Percentiles rank a stretch among this genome's conserved stretches.
These are phyloP conservation scores for Pulveroboletus sp. DNA, from an alignment of 768 basidiomycete species.

Conservation along the genomic window DNA sequence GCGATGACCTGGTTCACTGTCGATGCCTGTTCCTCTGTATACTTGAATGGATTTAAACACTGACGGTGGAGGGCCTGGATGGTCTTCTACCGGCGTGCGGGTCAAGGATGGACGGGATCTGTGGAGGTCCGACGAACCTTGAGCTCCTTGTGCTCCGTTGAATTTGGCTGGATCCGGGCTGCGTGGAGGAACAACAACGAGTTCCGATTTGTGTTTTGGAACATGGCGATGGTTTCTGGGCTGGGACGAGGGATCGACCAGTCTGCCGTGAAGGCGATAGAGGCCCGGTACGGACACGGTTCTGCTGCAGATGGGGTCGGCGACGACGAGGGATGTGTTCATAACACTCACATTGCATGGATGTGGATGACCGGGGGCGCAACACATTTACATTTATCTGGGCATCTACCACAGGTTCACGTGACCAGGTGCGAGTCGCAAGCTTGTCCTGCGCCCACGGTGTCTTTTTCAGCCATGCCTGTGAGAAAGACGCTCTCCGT, in stretches of 20 bases:
- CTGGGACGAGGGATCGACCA: conserved; percentile 5
- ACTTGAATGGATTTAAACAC: conserved; percentile 12
- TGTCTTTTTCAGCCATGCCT: conserved; percentile 23
- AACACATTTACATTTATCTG: too few relatives aligned
- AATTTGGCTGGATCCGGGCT: neutral
- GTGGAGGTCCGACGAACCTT: neutral
- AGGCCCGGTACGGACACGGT: too few relatives aligned
- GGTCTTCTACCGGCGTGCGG: conserved; percentile 1
- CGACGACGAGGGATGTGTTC: too few relatives aligned
- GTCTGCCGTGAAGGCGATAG: too few relatives aligned
- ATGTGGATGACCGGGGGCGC: too few relatives aligned
- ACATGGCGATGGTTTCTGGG: neutral
- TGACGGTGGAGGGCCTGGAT: neutral
- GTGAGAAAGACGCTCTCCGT: conserved; percentile 16
- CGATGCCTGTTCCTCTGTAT: conserved; percentile 15
- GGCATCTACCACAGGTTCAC: neutral
- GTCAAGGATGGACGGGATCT: neutral
- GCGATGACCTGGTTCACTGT: conserved; percentile 9
- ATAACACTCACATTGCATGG: too few relatives aligned
- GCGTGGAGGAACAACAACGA: neutral
- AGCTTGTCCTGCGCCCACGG: too few relatives aligned
- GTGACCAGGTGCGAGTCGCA: neutral
- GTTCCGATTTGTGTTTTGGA: neutral
- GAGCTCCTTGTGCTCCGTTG: conserved; percentile 7
- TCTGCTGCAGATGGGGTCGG: too few relatives aligned